These are phyloP conservation scores for Cyclospora cayetanensis DNA, from an alignment of 169 alveolate species.

Conservation along the genomic window DNA sequence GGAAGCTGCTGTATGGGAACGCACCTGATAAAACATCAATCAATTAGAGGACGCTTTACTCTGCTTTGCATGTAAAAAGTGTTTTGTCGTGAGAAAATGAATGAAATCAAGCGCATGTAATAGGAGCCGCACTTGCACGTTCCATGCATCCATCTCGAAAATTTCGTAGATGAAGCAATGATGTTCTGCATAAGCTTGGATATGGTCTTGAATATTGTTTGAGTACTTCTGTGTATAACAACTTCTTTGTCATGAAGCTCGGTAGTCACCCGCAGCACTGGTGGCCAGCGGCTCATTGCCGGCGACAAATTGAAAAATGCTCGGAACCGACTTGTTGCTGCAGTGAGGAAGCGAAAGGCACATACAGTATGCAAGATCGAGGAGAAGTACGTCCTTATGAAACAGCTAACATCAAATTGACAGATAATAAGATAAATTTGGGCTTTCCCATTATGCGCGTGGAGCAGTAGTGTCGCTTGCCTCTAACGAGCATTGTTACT, in stretches of 20 bases:
- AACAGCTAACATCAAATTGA: no score
- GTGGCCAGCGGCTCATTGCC: slow-evolving; percentile 68
- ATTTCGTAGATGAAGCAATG: slow-evolving; percentile 83
- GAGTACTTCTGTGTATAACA: slow-evolving; percentile 87
- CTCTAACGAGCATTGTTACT: slow-evolving; percentile 91
- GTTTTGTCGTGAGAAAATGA: no score
- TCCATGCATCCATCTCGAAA: slow-evolving; percentile 92
- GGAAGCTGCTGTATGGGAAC: slow-evolving; percentile 76
- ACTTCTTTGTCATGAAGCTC: slow-evolving; percentile 86
- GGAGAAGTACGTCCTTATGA: no score
- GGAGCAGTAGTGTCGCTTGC: no score
- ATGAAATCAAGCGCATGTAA: background rate
- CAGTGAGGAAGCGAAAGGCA: slow-evolving; percentile 69
- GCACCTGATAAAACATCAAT: background rate
- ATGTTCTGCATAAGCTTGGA: slow-evolving; percentile 88
- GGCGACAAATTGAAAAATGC: slow-evolving; percentile 74
- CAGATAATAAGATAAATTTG: no score
- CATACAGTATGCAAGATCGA: no score
- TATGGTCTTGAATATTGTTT: slow-evolving; percentile 85
- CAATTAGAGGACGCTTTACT: background rate
- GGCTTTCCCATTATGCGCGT: no score
- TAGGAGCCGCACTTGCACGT: slow-evolving; percentile 79
- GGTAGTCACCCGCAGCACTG: slow-evolving; percentile 76
- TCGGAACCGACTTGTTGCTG: slow-evolving; percentile 80
- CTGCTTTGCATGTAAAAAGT: background rate